Evolutionary conservation across 2,329 filamentous ascomycete species (phyloP).

Genomic region (Penicillium sp.): DNA sequence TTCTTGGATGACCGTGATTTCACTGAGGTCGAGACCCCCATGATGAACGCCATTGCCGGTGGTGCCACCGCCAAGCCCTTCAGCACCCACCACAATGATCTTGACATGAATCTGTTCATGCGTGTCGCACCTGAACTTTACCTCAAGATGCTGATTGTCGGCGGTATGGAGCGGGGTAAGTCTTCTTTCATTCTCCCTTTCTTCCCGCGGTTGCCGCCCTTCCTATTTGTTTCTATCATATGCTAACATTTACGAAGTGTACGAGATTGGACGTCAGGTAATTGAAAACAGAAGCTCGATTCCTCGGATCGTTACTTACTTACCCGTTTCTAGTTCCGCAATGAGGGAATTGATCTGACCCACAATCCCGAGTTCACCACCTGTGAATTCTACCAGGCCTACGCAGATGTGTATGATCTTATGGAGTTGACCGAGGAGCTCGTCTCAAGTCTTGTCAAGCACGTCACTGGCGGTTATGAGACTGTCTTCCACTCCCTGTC

Average conservation of each 20-base stretch:
- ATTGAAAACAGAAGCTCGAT: too few relatives aligned
- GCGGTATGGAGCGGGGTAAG: slow-evolving; percentile 69
- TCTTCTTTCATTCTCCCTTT: not conserved
- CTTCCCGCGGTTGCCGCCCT: not conserved
- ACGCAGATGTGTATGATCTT: slow-evolving; percentile 84
- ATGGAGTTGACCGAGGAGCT: slow-evolving; percentile 92
- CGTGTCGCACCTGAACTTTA: slow-evolving; percentile 92
- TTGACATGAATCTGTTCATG: slow-evolving; percentile 92
- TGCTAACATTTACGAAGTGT: not conserved
- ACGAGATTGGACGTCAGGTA: slow-evolving; percentile 80
- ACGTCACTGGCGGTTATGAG: slow-evolving; percentile 77
- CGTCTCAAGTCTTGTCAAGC: slow-evolving; percentile 82
- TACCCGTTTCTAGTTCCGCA: slow-evolving; percentile 61
- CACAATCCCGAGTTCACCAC: slow-evolving; percentile 99
- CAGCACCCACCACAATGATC: slow-evolving; percentile 91
- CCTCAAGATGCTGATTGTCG: slow-evolving; percentile 93
- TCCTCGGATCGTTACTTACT: too few relatives aligned
- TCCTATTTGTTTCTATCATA: not conserved
- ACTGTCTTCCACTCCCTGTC: slow-evolving; percentile 82
- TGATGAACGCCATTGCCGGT: slow-evolving; percentile 94
- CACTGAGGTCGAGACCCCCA: slow-evolving; percentile 91
- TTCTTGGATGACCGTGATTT: slow-evolving; percentile 89
- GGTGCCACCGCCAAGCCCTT: slow-evolving; percentile 96
- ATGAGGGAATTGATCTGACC: slow-evolving; percentile 85
- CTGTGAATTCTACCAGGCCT: slow-evolving; percentile 95